phyloP scores from a whole-genome alignment of 2,329 filamentous ascomycete species.

The Sporothrix curviconia region DNA sequence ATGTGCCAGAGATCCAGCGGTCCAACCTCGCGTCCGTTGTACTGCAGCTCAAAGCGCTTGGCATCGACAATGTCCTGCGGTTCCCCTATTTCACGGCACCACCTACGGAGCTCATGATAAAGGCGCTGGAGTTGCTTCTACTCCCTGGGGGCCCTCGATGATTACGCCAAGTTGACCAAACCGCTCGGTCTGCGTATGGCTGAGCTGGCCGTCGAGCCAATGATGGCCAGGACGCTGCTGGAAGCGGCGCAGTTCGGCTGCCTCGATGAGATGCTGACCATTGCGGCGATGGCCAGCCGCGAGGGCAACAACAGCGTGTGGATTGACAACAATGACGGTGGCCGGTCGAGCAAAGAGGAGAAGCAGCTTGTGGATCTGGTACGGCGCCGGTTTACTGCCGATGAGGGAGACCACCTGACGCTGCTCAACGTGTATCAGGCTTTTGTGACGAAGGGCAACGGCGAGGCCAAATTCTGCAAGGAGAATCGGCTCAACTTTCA shows the following conservation, averaged over 20 bases:
- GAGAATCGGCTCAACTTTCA: slow-evolving; percentile 86
- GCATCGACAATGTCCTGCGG: slow-evolving; percentile 86
- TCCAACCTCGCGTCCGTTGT: slow-evolving; percentile 84
- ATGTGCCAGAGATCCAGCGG: slow-evolving; percentile 83
- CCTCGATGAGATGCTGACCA: slow-evolving; percentile 77
- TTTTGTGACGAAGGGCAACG: slow-evolving; percentile 75
- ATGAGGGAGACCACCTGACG: slow-evolving; percentile 90
- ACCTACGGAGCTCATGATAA: slow-evolving; percentile 74
- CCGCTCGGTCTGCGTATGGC: slow-evolving; percentile 89
- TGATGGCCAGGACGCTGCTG: slow-evolving; percentile 87
- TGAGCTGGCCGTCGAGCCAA: slow-evolving; percentile 85
- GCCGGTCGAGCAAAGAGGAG: slow-evolving; percentile 32
- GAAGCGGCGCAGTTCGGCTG: slow-evolving; percentile 69
- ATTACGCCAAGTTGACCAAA: slow-evolving; percentile 82
- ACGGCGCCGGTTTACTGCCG: slow-evolving; percentile 76
- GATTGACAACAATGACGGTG: slow-evolving; percentile 67
- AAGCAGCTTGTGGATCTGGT: slow-evolving; percentile 68
- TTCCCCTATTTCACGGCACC: slow-evolving; percentile 87
- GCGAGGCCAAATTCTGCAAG: slow-evolving; percentile 79
- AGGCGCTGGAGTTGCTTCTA: slow-evolving; percentile 83
- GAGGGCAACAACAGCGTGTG: slow-evolving; percentile 75
- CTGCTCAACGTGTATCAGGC: slow-evolving; percentile 89
- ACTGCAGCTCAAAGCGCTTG: slow-evolving; percentile 87
- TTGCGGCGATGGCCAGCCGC: slow-evolving; percentile 88
- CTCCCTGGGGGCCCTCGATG: slow-evolving; percentile 77